phyloP scores from a whole-genome alignment of 1,284 basidiomycete genomes.

The Cystobasidium sp. region DNA sequence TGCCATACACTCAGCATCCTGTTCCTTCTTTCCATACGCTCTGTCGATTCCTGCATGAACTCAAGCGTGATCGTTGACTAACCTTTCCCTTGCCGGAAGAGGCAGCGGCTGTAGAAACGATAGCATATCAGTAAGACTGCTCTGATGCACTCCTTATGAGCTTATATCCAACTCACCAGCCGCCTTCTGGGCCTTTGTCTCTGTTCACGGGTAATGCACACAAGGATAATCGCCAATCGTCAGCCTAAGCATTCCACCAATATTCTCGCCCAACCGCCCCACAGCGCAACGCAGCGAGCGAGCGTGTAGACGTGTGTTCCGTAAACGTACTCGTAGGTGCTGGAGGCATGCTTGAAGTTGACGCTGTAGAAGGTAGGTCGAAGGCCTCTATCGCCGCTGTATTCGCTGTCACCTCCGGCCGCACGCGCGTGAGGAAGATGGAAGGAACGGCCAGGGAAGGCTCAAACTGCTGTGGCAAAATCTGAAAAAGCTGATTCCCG shows the following conservation, averaged over 20 bases:
- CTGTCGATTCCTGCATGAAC: not conserved
- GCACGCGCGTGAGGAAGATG: not conserved
- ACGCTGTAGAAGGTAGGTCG: conserved; percentile 4
- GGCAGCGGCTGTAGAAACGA: conserved; percentile 29
- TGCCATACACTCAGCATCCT: conserved; percentile 25
- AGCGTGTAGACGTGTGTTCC: not conserved
- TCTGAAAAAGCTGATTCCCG: not conserved
- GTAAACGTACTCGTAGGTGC: conserved; percentile 27
- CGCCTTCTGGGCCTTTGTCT: conserved; percentile 41
- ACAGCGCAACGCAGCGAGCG: conserved; percentile 9
- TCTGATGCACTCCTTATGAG: not conserved
- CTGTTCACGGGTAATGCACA: conserved; percentile 23
- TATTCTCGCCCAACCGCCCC: not conserved
- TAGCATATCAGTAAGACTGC: not conserved
- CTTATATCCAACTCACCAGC: conserved; percentile 16
- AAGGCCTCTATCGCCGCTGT: not conserved
- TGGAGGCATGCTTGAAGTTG: conserved; percentile 30
- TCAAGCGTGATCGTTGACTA: conserved; percentile 17
- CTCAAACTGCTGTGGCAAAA: conserved; percentile 5
- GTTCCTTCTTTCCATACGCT: not conserved
- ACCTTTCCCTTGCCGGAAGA: conserved; percentile 43
- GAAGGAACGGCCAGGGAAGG: conserved; percentile 17
- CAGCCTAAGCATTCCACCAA: not conserved
- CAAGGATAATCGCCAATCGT: conserved; percentile 16
- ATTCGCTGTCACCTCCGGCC: not conserved